Evolutionary conservation across 1,139 yeast genomes (phyloP).

Genomic region (Yamadazyma kanchanaburiensis): DNA sequence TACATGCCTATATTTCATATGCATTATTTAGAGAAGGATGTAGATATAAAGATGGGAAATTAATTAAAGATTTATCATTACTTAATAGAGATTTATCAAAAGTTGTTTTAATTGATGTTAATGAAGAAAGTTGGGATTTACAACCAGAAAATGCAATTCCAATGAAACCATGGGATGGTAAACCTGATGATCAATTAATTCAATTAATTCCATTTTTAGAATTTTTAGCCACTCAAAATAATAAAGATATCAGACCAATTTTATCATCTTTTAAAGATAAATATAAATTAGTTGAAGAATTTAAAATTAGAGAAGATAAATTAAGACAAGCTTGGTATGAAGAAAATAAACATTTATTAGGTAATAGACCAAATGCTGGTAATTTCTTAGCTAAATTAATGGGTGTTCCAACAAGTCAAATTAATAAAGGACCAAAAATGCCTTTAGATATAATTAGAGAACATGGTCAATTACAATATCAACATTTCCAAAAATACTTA

Average conservation of each 20-base stretch:
- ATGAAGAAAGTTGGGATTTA: slow-evolving; percentile 65
- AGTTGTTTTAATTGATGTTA: slow-evolving; percentile 76
- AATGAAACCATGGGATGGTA: slow-evolving; percentile 83
- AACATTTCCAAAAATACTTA: slow-evolving; percentile 76
- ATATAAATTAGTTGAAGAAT: slow-evolving; percentile 68
- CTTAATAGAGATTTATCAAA: slow-evolving; percentile 88
- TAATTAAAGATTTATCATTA: slow-evolving; percentile 80
- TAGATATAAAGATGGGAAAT: slow-evolving; percentile 82
- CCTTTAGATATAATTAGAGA: slow-evolving; percentile 89
- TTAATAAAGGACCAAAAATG: slow-evolving; percentile 67
- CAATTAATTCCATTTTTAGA: slow-evolving; percentile 88
- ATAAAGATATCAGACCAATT: slow-evolving; percentile 87
- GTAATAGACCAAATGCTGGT: slow-evolving; percentile 43
- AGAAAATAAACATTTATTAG: slow-evolving; percentile 55
- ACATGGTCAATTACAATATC: slow-evolving; percentile 88
- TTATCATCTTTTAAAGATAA: slow-evolving; percentile 65
- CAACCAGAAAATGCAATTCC: slow-evolving; percentile 94
- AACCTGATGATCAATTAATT: slow-evolving; percentile 73
- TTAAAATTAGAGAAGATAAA: slow-evolving; percentile 67
- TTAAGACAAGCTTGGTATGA: slow-evolving; percentile 66
- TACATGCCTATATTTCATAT: slow-evolving; percentile 83
- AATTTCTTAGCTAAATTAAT: slow-evolving; percentile 54
- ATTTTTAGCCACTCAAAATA: slow-evolving; percentile 88
- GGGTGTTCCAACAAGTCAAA: slow-evolving; percentile 54
- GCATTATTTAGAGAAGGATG: slow-evolving; percentile 91